Conservation (phyloP, 148 eudicot species). For the Heliosperma pusillum region DNA sequence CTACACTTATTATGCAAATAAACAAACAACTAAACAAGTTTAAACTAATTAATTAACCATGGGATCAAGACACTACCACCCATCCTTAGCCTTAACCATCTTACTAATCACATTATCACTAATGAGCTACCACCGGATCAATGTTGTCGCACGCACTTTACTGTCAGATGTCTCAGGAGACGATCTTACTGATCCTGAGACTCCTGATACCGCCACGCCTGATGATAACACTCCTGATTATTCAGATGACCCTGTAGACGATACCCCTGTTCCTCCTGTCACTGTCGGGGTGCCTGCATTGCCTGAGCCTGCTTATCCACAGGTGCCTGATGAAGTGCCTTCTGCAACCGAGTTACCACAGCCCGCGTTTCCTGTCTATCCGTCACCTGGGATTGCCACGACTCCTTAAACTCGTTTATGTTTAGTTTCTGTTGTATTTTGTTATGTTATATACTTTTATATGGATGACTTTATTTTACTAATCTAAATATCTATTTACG, state of each 20-base stretch:
- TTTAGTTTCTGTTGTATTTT: not conserved
- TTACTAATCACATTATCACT: conserved; percentile 4
- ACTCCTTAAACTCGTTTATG: not conserved
- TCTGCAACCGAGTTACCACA: not conserved
- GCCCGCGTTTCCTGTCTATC: conserved; percentile 13
- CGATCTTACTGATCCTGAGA: not conserved
- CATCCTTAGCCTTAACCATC: conserved; percentile 9
- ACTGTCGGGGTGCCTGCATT: not conserved
- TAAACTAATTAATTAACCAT: not conserved
- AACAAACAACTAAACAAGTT: not conserved
- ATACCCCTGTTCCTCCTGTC: not conserved
- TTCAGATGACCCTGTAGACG: conserved; percentile 1
- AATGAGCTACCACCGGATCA: conserved; percentile 9
- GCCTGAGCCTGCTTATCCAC: not conserved
- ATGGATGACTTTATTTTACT: not conserved
- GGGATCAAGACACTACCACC: conserved; percentile 3
- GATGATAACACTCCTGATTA: conserved; percentile 1
- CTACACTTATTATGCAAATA: not conserved
- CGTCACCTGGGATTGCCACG: conserved; percentile 4
- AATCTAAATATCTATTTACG: not conserved
- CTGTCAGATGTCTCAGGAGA: not conserved
- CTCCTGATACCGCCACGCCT: conserved; percentile 1
- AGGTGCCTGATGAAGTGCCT: conserved; percentile 5
- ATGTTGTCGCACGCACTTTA: not conserved
- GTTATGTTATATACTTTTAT: not conserved